Conservation (phyloP, 2,329 filamentous ascomycete species). For the Aciculosporium take region DNA sequence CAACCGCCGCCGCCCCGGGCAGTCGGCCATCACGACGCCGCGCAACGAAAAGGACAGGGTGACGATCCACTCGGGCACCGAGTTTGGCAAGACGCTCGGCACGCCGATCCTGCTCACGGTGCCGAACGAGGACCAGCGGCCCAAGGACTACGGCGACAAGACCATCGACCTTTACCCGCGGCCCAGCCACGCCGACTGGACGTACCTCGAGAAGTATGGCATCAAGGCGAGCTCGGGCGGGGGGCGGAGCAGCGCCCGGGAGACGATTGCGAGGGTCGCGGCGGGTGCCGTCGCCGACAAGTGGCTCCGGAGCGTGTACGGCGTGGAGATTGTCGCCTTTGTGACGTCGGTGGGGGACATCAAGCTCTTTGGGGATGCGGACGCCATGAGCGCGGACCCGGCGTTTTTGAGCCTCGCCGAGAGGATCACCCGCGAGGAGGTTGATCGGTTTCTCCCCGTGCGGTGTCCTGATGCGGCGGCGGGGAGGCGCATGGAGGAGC, state of each 20-base stretch:
- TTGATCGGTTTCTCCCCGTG: conserved; percentile 75
- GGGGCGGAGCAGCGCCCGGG: conserved; percentile 78
- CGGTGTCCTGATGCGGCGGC: conserved; percentile 62
- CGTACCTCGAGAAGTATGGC: conserved; percentile 94
- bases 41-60: conserved; percentile 86
- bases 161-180: conserved; percentile 89
- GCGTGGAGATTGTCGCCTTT: conserved; percentile 83
- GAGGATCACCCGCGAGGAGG: conserved; percentile 56
- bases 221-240: conserved; percentile 84
- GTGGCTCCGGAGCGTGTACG: conserved; percentile 66
- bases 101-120: conserved; percentile 83
- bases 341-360: conserved; percentile 65
- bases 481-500: conserved; percentile 58
- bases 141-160: conserved; percentile 75
- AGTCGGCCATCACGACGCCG: conserved; percentile 80
- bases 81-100: conserved; percentile 78
- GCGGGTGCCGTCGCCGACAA: conserved; percentile 90
- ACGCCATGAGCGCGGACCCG: conserved; percentile 56
- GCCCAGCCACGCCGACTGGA: conserved; percentile 90
- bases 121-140: conserved; percentile 82
- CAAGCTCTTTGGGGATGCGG: conserved; percentile 18
- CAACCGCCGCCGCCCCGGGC: conserved; percentile 76
- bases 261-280: conserved; percentile 87
- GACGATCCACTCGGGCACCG: conserved; percentile 83
- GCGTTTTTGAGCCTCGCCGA: conserved; percentile 63